These are phyloP conservation scores for Wickerhamiella domercqiae DNA, from an alignment of 805 yeast genomes.

Conservation along the genomic window DNA sequence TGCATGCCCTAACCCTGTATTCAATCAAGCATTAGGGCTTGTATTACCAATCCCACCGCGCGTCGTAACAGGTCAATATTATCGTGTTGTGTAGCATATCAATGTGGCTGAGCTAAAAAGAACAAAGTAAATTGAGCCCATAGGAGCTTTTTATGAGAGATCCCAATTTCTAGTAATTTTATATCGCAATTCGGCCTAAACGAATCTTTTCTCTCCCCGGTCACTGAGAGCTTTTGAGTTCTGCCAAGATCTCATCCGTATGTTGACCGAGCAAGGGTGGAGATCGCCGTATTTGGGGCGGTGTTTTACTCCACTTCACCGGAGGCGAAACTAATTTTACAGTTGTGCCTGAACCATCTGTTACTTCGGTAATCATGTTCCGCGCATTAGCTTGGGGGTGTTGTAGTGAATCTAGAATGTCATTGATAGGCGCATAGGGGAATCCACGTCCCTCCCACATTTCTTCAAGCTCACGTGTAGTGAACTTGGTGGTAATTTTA, in stretches of 20 bases:
- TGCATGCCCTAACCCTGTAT: too few relatives aligned
- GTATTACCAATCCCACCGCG: too few relatives aligned
- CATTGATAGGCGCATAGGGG: slow-evolving; percentile 30
- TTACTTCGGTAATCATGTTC: slow-evolving; percentile 24
- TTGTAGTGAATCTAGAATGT: slow-evolving; percentile 24
- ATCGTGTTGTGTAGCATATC: too few relatives aligned
- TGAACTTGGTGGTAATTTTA: slow-evolving; percentile 19
- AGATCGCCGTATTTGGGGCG: slow-evolving; percentile 22
- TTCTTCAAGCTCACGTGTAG: slow-evolving; percentile 26
- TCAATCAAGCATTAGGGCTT: too few relatives aligned
- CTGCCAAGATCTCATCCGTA: slow-evolving; percentile 22
- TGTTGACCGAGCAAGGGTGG: slow-evolving; percentile 30
- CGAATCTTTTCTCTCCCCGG: slow-evolving; percentile 14
- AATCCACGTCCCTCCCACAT: slow-evolving; percentile 23
- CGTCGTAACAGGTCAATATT: too few relatives aligned
- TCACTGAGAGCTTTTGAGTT: slow-evolving; percentile 18
- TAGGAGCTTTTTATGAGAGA: too few relatives aligned
- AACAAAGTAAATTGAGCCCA: too few relatives aligned
- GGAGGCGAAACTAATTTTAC: slow-evolving; percentile 27
- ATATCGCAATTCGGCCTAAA: too few relatives aligned
- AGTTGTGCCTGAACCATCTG: slow-evolving; percentile 25
- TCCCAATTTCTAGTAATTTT: too few relatives aligned
- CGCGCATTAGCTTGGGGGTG: slow-evolving; percentile 27
- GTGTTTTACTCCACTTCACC: slow-evolving; percentile 26
- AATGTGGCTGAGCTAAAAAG: too few relatives aligned